Base-by-base conservation (phyloP, 148 eudicot genomes). In the Vaccinium macrocarpon region DNA sequence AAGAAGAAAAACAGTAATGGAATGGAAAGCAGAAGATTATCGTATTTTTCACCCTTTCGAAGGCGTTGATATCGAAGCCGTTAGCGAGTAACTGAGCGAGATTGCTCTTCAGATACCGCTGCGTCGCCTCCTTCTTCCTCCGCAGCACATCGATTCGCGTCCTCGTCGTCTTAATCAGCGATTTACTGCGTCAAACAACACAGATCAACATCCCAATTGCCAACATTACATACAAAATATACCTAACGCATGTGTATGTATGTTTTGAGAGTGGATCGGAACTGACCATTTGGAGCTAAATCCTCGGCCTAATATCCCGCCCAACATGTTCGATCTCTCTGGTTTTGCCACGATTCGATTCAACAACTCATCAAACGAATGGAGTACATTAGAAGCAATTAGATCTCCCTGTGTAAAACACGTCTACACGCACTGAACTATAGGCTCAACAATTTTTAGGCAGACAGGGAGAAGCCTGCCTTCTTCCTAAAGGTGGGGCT, bases 91-190 rank as follows among this genome's bases (percentile, higher is more conserved):
- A 88, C 89, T 95, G 94, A 62, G 91, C 95, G 75, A 95, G 91
- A 88, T 93, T 97, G 68, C 93, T 92, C 83, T 92, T 92, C 16
- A 94, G 88, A 85, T 92, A 94, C 94, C 91, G 92, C 87, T 92
- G 93, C 80, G 95, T 95, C 59, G 98, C 98, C 88, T 87, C 94
- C 76, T 93, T 88, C 86, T 91, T 90, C 85, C 90, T 82, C 68
- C 94, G 76, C 75, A 94, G 86, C 87, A 86, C 95, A 48, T 91
- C 98, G 85, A 95, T 92, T 84, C 98, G 86, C 49, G 90, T 90
- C 87, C 93, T 88, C 14, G 93, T 92, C 84, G 82, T 87, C 89
- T 93, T 95, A 49, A 94, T 90, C 90, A 92, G 57, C 70, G 95
- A 90, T 89, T 91, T 92, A 80, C 95, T 92, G 87, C 83, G 88